These are phyloP conservation scores for Massariosphaeria phaeospora DNA, from an alignment of 495 filamentous ascomycete species.

Conservation along the genomic window DNA sequence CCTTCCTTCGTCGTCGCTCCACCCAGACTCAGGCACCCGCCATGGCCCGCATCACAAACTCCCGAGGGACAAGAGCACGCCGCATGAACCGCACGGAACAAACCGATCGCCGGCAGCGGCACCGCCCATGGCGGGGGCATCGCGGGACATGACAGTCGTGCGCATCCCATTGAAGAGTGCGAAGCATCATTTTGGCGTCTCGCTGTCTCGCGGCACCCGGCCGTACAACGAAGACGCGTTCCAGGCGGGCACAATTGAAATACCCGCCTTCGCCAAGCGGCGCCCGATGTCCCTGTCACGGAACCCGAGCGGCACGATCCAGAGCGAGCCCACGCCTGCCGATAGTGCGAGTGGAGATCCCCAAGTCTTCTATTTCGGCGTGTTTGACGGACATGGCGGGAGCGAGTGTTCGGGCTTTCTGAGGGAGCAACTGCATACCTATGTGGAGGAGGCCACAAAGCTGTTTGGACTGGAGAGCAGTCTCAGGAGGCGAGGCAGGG, in stretches of 20 bases:
- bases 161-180: slow-evolving; percentile 91
- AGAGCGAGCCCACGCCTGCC: slow-evolving; percentile 56
- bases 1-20: slow-evolving; percentile 84
- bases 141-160: slow-evolving; percentile 86
- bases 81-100: slow-evolving; percentile 59
- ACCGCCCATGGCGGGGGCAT: slow-evolving; percentile 32
- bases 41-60: slow-evolving; percentile 71
- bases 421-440: slow-evolving; percentile 76
- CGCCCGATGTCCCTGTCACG: slow-evolving; percentile 63
- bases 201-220: slow-evolving; percentile 71
- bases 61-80: slow-evolving; percentile 75
- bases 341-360: slow-evolving; percentile 78
- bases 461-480: slow-evolving; percentile 72
- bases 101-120: slow-evolving; percentile 42
- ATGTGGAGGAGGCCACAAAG: slow-evolving; percentile 73
- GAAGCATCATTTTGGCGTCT: slow-evolving; percentile 90
- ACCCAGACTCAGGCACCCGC: slow-evolving; percentile 71
- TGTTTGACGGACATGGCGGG: slow-evolving; percentile 96
- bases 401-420: slow-evolving; percentile 83
- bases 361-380: slow-evolving; percentile 93
- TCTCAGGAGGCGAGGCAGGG: slow-evolving; percentile 43
- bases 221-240: slow-evolving; percentile 89
- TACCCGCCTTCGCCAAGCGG: slow-evolving; percentile 86
- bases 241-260: slow-evolving; percentile 87
- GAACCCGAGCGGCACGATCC: slow-evolving; percentile 30